Base-by-base conservation (phyloP, 2,329 filamentous ascomycete species). In the Sporothrix pseudoabietina region DNA sequence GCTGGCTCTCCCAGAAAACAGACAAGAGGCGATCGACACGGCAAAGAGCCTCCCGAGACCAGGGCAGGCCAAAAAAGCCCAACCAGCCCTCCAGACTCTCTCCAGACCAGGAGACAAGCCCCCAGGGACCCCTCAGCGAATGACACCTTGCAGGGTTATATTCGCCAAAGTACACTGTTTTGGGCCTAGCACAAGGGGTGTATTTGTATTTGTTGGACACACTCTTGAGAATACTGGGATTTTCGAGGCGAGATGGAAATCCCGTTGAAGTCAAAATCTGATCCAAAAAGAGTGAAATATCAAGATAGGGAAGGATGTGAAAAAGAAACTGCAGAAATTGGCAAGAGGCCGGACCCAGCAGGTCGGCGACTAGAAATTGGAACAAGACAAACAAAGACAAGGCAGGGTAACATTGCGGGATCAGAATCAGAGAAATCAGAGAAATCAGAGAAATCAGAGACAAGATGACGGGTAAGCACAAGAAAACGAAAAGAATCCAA, bases 361-460 rank as follows among this genome's bases (percentile, higher is more conserved):
- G 61, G 71, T 72, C 71, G 71, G 71, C 71, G 71, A 72, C 71
- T 41, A 16, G 16, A 57, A 57, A 26, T 57, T 57, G 35, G 39
- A 30, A 68, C 39, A 44, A 47, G 71, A 22, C 26, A 30, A 47
- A 44, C 16, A 72, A 30, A 41, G 59, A 63, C 59, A 66, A 66
- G 61, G 41, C 39, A 44, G 39, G 71, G 71, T 72, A 22, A 72
- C 71, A 72, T 72, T 52, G 71, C 71, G 61, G 71, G 47, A 71
- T 52, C 26, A 65, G 35, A 41, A 41, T 41, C 35, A 44, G 35
- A 63, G 16, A 63, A 19, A 41, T 10, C n/a, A 30, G 12, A 66
- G 39, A 65, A 41, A 26, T 26, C 35, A 44, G 35, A 63, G 16
- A 63, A 19, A 41, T 10, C n/a, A 30, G 12, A 66, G 39, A 65